These are phyloP conservation scores for Pichia norvegensis DNA, from an alignment of 1,139 yeast species.

Conservation along the genomic window DNA sequence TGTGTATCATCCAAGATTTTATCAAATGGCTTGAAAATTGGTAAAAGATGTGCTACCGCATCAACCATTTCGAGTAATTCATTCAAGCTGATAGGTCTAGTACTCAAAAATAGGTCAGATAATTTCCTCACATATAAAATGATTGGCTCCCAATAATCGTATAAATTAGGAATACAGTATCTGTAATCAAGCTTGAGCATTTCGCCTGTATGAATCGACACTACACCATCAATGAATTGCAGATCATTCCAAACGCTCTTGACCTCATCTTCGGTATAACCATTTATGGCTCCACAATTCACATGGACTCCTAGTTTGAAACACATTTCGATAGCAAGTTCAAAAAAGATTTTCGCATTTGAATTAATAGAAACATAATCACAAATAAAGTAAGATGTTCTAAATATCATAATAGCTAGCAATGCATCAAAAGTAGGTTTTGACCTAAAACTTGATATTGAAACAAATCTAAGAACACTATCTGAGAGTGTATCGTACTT, in stretches of 20 bases:
- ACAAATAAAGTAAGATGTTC: constrained; percentile 5
- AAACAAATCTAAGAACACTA: constrained; percentile 7
- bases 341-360: constrained; percentile 10
- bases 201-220: constrained; percentile 15
- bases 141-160: constrained; percentile 5
- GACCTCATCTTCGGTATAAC: constrained; percentile 6
- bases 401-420: constrained; percentile 11
- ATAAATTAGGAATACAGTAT: constrained; percentile 13
- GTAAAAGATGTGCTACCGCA: constrained; percentile 8
- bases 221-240: constrained; percentile 15
- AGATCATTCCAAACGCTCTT: constrained; percentile 15
- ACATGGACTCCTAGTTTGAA: constrained; percentile 10
- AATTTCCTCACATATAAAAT: constrained; percentile 11
- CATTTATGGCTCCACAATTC: constrained; percentile 4
- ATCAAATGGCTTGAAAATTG: constrained; percentile 11
- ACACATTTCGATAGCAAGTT: neutral
- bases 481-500: constrained; percentile 1
- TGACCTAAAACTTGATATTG: constrained; percentile 10
- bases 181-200: constrained; percentile 18
- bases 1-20: constrained; percentile 6
- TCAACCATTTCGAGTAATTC: constrained; percentile 10
- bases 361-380: constrained; percentile 12
- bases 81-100: constrained; percentile 14
- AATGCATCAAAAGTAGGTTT: constrained; percentile 15
- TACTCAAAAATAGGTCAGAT: constrained; percentile 10